Evolutionary conservation across 2,329 filamentous ascomycete genomes (phyloP).

Genomic region (Drechslera avenae): DNA sequence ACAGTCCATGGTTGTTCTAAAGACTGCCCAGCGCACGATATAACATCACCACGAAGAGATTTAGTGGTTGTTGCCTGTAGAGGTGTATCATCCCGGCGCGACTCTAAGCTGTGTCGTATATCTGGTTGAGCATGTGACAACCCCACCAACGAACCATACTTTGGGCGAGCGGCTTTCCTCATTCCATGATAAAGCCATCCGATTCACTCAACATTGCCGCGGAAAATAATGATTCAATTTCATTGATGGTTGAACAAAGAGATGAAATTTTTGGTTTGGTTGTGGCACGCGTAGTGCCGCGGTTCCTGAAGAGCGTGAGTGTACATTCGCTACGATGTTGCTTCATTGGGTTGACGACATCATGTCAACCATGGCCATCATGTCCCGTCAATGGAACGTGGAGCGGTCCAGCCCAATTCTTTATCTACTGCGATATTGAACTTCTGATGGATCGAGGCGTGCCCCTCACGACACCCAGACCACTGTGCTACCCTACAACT

Average conservation of each 20-base stretch:
- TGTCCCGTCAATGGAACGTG: not conserved
- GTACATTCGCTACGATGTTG: not conserved
- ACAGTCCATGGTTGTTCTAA: too few species aligned
- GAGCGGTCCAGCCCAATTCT: conserved; percentile 1
- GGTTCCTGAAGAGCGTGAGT: not conserved
- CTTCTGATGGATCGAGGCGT: not conserved
- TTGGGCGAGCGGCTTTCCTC: not conserved
- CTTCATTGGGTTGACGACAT: conserved; percentile 5
- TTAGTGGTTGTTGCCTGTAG: too few species aligned
- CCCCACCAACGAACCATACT: conserved; percentile 7
- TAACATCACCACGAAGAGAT: too few species aligned
- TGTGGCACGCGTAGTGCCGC: not conserved
- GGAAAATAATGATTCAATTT: too few species aligned
- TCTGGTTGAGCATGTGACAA: not conserved
- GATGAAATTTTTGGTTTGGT: too few species aligned
- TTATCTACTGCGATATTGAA: not conserved
- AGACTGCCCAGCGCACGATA: too few species aligned
- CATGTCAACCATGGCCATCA: conserved; percentile 9
- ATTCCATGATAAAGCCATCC: not conserved
- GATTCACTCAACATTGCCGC: too few species aligned
- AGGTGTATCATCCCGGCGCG: too few species aligned
- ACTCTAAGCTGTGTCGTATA: not conserved
- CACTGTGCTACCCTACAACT: not conserved
- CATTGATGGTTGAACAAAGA: too few species aligned
- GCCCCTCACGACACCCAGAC: not conserved